These are phyloP conservation scores for Lentinula detonsa DNA, from an alignment of 768 basidiomycete species.

Conservation along the genomic window DNA sequence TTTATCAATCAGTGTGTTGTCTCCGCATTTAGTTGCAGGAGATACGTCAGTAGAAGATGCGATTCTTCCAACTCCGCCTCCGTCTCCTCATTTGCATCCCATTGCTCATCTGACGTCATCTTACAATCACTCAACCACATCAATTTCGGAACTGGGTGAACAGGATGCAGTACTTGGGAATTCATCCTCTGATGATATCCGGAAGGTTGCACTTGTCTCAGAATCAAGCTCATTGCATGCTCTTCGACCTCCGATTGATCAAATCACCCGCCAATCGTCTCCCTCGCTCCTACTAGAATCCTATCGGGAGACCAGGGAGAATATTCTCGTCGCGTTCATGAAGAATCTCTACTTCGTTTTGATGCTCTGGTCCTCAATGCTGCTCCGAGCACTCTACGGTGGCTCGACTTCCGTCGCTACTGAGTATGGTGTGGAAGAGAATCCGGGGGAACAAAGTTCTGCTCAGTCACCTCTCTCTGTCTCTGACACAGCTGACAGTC, in stretches of 20 bases:
- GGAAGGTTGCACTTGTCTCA: not conserved
- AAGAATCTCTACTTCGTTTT: not conserved
- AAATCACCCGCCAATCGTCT: not conserved
- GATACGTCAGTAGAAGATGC: slow-evolving; percentile 7
- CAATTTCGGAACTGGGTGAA: not conserved
- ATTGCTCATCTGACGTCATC: slow-evolving; percentile 10
- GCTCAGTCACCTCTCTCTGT: not conserved
- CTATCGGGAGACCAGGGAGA: not conserved
- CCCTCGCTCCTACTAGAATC: not conserved
- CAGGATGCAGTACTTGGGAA: not conserved
- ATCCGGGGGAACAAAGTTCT: not conserved
- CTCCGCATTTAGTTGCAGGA: slow-evolving; percentile 11
- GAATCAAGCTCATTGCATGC: not conserved
- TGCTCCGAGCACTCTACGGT: not conserved
- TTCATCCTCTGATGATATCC: not conserved
- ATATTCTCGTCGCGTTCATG: not conserved
- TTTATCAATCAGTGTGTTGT: slow-evolving; percentile 29
- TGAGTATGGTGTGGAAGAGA: not conserved
- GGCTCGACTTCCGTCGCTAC: not conserved
- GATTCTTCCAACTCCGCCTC: slow-evolving; percentile 31
- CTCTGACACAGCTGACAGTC: not conserved
- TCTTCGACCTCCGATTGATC: not conserved
- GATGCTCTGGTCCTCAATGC: not conserved
- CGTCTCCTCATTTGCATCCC: slow-evolving; percentile 25
- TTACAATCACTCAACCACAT: not conserved